Evolutionary conservation across 371 early-diverging fungal genomes (phyloP), one percentile per base, ranked within the genome.

Genomic region (Haplosporangium sp.): DNA sequence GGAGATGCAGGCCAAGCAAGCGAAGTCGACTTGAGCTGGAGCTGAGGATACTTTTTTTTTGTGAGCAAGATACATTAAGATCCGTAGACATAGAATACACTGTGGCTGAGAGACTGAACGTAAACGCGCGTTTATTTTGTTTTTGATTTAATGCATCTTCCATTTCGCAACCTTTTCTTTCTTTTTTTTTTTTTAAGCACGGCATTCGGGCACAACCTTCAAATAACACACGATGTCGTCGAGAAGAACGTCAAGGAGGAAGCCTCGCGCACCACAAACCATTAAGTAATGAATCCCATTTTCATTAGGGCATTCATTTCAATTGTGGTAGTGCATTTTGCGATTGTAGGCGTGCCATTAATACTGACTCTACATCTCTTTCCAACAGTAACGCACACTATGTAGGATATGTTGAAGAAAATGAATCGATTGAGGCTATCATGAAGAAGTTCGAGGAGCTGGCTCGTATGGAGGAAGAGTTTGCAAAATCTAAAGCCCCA

Each of bases 371-470:
- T 0, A 48, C 55, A 59, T 43, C 18, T 41, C 51, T 6, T 9
- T 47, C 10, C 29, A 29, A 29, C 81, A 95, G 95, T 73, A 89
- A 92, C 81, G 90, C 92, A 16, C 92, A 93, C 67, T 97, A 95
- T 87, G 96, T 97, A 38, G 97, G 97, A 36, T 97, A 97, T 67
- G 95, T 96, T 3, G 96, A 96, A 73, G 97, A 97, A 79, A 93
- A 90, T 64, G 97, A 97, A 86, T 95, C 96, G 1, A 92, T 97
- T 8, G 96, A 94, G 62, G 93, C 94, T 7, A 97, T 97, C 63
- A 97, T 97, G 97, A 94, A 94, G 69, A 97, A 97, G 82, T 97
- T 97, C 74, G 94, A 95, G 70, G 96, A 96, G 80, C 88, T 97
- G 36, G 97, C 96, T 59, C 85, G 91, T 13, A 92, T 96, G 68